Evolutionary conservation across 164 flowering plant species (phyloP).

Genomic region (Sextonia rubra): DNA sequence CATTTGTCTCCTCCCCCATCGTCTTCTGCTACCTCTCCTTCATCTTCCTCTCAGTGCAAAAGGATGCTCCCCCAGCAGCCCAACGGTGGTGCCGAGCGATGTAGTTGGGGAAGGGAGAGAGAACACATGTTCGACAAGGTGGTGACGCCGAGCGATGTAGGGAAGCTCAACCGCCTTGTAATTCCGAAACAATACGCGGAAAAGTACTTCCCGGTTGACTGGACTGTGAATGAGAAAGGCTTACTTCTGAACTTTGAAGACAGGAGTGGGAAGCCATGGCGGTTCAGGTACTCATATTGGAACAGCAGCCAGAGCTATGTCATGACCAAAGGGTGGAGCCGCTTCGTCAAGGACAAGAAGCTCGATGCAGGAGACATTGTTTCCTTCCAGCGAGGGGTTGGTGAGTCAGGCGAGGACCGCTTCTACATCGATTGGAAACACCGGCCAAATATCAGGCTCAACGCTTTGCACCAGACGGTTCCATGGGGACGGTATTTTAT

Average conservation of each 20-base stretch:
- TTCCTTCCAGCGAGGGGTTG: constrained; percentile 73
- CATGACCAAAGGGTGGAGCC: constrained; percentile 98
- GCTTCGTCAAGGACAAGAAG: constrained; percentile 93
- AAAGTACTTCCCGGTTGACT: constrained; percentile 83
- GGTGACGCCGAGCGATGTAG: constrained; percentile 95
- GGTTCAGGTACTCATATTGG: constrained; percentile 95
- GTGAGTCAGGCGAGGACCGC: constrained; percentile 43
- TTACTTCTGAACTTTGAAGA: constrained; percentile 77
- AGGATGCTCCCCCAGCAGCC: constrained; percentile 9
- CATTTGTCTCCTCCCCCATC: constrained; percentile 7
- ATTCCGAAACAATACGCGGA: constrained; percentile 98
- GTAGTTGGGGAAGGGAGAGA: constrained; percentile 21
- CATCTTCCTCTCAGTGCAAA: constrained; percentile 12
- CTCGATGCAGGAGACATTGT: constrained; percentile 89
- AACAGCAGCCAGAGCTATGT: constrained; percentile 99
- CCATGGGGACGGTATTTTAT: not conserved
- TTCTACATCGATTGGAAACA: constrained; percentile 84
- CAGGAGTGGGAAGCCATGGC: constrained; percentile 73
- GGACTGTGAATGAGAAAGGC: constrained; percentile 69
- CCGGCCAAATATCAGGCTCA: constrained; percentile 33
- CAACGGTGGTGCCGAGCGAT: not conserved
- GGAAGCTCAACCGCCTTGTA: constrained; percentile 85
- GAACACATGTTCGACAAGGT: constrained; percentile 98
- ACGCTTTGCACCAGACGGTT: constrained; percentile 19
- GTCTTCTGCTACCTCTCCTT: constrained; percentile 12